phyloP scores from a whole-genome alignment of 176 grass and related monocot species.

The Oryza rufipogon region DNA sequence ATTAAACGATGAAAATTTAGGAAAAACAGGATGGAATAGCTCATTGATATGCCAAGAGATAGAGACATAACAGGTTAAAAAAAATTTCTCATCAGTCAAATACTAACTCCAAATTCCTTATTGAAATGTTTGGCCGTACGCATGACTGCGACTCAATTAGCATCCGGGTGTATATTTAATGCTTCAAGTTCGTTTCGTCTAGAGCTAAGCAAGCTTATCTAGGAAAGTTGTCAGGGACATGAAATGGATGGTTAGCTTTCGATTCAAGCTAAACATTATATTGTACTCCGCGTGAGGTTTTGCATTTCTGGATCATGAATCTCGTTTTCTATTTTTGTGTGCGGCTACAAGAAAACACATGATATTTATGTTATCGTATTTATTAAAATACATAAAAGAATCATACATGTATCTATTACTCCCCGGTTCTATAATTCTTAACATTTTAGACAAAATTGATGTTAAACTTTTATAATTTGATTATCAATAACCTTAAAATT shows the following conservation, averaged over 20 bases:
- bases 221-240: neutral
- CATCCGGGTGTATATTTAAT: conserved; percentile 8
- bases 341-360: neutral
- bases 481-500: too few relatives aligned
- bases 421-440: too few relatives aligned
- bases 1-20: neutral
- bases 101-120: conserved; percentile 5
- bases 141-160: neutral
- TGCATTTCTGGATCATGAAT: neutral
- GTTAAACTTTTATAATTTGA: too few relatives aligned
- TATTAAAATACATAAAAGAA: too few relatives aligned
- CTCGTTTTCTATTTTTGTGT: neutral
- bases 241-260: neutral
- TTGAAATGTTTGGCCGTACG: conserved; percentile 7
- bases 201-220: neutral
- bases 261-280: neutral
- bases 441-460: too few relatives aligned
- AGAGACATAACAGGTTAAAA: conserved; percentile 1
- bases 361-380: neutral
- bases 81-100: neutral
- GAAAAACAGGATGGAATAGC: neutral
- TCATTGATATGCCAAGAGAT: neutral
- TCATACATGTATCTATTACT: too few relatives aligned
- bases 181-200: neutral
- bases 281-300: too few relatives aligned